Percentiles rank a stretch among this genome's conserved stretches.
phyloP scores from a whole-genome alignment of 306 rosid species.

The Cercis canadensis region DNA sequence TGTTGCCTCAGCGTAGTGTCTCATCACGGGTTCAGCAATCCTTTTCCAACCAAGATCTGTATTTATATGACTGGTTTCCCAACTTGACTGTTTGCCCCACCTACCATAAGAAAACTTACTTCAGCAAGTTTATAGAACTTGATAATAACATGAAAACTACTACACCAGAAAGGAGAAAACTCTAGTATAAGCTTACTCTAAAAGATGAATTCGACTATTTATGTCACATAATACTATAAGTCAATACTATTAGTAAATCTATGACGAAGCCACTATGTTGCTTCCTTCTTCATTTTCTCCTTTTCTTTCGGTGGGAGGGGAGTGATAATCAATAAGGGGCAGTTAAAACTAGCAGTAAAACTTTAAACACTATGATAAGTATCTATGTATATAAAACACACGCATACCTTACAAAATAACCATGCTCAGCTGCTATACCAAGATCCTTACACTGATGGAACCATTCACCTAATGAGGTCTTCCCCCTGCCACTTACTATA shows the following conservation, averaged over 20 bases:
- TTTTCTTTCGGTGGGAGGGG: not conserved
- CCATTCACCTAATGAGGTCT: slow-evolving; percentile 67
- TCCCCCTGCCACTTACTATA: slow-evolving; percentile 85
- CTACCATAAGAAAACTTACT: slow-evolving; percentile 40
- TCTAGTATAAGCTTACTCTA: too few species aligned
- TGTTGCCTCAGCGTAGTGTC: slow-evolving; percentile 62
- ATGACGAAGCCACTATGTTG: slow-evolving; percentile 1
- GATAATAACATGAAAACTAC: slow-evolving; percentile 15
- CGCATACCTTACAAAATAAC: slow-evolving; percentile 71
- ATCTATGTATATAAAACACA: too few species aligned
- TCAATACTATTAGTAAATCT: too few species aligned
- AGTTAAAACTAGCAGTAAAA: slow-evolving; percentile 3
- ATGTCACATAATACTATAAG: not conserved
- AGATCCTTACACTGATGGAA: slow-evolving; percentile 74
- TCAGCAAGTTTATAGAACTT: slow-evolving; percentile 14
- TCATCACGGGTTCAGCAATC: slow-evolving; percentile 73
- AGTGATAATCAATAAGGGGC: too few species aligned
- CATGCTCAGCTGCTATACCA: slow-evolving; percentile 96
- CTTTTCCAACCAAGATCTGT: slow-evolving; percentile 59
- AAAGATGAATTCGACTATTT: too few species aligned
- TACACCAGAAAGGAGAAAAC: not conserved
- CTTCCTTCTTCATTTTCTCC: not conserved
- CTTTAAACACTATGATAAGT: too few species aligned
- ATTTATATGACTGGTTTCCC: slow-evolving; percentile 54
- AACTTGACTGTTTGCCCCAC: slow-evolving; percentile 66